Conservation (phyloP, 129 eudicot species). For the Ambrosia trifida region DNA sequence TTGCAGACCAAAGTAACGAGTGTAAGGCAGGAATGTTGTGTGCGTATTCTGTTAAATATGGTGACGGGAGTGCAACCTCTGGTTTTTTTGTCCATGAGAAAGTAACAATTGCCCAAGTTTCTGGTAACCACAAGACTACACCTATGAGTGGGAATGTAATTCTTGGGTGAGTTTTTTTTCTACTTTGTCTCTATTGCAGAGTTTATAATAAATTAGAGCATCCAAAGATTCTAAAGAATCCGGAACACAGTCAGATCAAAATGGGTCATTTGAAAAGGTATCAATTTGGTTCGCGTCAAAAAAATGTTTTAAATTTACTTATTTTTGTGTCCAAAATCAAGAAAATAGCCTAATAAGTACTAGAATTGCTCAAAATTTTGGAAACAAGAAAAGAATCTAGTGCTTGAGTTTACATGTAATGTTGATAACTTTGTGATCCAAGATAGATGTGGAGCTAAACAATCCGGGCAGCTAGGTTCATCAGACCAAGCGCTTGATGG, state of each 20-base stretch:
- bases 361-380: not conserved
- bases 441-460: conserved; percentile 58
- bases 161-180: conserved; percentile 74
- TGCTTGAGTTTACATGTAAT: not conserved
- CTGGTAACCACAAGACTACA: conserved; percentile 58
- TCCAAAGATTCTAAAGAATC: too few species aligned
- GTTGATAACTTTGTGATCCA: conserved; percentile 20
- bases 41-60: conserved; percentile 70
- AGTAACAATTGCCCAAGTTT: conserved; percentile 46
- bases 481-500: conserved; percentile 52
- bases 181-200: too few species aligned
- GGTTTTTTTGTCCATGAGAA: conserved; percentile 71
- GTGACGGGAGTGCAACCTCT: conserved; percentile 85
- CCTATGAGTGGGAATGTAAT: conserved; percentile 58
- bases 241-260: too few species aligned
- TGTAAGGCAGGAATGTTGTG: conserved; percentile 67
- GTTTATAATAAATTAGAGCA: too few species aligned
- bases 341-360: not conserved
- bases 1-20: conserved; percentile 38
- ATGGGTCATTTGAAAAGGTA: too few species aligned
- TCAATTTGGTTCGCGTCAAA: too few species aligned
- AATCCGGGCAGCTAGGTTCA: conserved; percentile 45
- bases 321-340: not conserved
- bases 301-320: too few species aligned
- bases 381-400: not conserved